A percentile compares a stretch with the other conserved stretches of the same genome.
Conservation (phyloP, 1,284 basidiomycete genomes). For the Moniliophthora roreri region DNA sequence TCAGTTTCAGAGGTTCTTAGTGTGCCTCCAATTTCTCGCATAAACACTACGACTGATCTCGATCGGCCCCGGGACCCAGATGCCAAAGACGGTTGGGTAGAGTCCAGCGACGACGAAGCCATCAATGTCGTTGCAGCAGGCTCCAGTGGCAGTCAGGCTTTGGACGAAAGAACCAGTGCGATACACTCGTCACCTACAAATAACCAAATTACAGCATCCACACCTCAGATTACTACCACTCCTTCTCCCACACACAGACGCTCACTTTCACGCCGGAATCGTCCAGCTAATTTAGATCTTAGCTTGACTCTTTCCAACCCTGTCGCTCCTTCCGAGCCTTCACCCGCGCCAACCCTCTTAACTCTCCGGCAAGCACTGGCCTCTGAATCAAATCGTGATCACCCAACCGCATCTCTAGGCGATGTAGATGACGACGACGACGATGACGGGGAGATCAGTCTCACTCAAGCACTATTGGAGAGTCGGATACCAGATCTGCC, state of each 20-base stretch:
- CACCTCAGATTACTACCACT: constrained; percentile 23
- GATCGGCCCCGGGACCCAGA: constrained; percentile 40
- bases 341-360: constrained; percentile 61
- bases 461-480: constrained; percentile 72
- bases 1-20: constrained; percentile 64
- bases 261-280: constrained; percentile 42
- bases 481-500: constrained; percentile 74
- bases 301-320: constrained; percentile 41
- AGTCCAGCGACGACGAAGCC: constrained; percentile 80
- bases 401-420: constrained; percentile 40
- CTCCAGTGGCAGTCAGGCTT: constrained; percentile 71
- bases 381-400: constrained; percentile 32
- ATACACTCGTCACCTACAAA: constrained; percentile 34
- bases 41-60: constrained; percentile 26
- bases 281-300: constrained; percentile 67
- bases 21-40: constrained; percentile 32
- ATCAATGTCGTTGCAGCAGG: constrained; percentile 78
- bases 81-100: constrained; percentile 64
- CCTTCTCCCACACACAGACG: constrained; percentile 27
- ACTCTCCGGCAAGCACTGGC: constrained; percentile 62
- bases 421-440: constrained; percentile 70
- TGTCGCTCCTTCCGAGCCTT: constrained; percentile 47
- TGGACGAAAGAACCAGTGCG: constrained; percentile 80
- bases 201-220: constrained; percentile 23
- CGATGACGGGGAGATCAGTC: constrained; percentile 61